Evolutionary conservation across 306 rosid genomes (phyloP), one percentile per base, ranked within the genome.

Genomic region (Gleditsia sinensis): DNA sequence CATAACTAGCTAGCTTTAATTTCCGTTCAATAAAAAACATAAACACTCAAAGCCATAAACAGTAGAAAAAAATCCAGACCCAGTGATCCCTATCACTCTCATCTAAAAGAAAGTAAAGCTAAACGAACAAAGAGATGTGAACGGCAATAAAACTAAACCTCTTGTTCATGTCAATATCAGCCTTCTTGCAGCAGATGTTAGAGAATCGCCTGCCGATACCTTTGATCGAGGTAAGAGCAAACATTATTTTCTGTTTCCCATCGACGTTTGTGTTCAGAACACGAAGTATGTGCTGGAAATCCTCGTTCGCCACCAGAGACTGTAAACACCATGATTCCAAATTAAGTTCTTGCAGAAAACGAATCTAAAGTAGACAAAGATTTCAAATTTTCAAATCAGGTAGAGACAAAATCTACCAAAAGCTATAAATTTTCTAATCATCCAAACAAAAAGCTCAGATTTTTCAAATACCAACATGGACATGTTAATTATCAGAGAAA

Each of bases 81-180:
- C 19, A 64, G 6, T 3, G 17, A 58, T 6, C 3, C 33, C 6
- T 2, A 50, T 2, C 14, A 69, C 5, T 9, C 1, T 48, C 30
- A 43, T 20, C 24, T 3, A 16, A 6, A 0, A 19, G 45, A 54
- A 54, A 12, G 2, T 32, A 21, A 54, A 12, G 1, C 66, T 24
- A 24, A 76, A 68, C 34, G 3, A 3, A 9, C 28, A 57, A 53
- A 6, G 24, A 7, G 9, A 45, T 33, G 43, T 13, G 0, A 13
- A 21, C 3, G n/a, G 2, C 12, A 14, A 43, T 14, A 48, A 23
- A 33, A 17, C 8, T 2, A 58, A 16, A 83, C 87, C 87, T 80
- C 20, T 83, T 83, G 87, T 80, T 83, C 87, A 71, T 83, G 77
- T 83, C 87, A 48, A 83, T 61, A 68, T 83, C 87, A 13, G 87